Evolutionary conservation across 179 eudicot species (phyloP).

Genomic region (Patellifolia procumbens): DNA sequence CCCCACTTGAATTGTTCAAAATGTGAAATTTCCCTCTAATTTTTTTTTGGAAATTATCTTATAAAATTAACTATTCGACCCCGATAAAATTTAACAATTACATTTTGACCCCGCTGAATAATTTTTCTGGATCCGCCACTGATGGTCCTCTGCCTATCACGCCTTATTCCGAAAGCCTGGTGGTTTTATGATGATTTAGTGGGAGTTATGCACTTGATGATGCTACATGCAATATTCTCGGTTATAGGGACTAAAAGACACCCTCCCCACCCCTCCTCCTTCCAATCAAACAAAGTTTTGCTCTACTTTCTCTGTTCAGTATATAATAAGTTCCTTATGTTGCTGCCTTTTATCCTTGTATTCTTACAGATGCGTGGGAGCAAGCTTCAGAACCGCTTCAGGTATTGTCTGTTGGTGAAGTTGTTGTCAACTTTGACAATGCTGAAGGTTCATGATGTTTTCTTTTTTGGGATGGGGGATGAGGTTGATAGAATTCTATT

Average conservation of each 20-base stretch:
- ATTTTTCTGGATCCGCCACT: no score
- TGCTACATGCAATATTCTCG: not conserved
- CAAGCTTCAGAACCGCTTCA: slow-evolving; percentile 93
- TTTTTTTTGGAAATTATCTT: no score
- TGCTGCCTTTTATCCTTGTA: slow-evolving; percentile 21
- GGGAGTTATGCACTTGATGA: not conserved
- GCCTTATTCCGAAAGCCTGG: not conserved
- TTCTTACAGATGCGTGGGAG: slow-evolving; percentile 79
- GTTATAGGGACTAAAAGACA: not conserved
- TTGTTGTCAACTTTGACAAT: not conserved
- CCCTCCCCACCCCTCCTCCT: not conserved
- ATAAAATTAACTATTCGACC: no score
- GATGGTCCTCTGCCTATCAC: not conserved
- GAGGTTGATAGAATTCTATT: slow-evolving; percentile 5
- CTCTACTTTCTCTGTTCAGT: not conserved
- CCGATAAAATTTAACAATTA: no score
- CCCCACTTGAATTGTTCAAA: no score
- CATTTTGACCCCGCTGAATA: no score
- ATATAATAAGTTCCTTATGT: slow-evolving; percentile 10
- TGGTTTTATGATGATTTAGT: not conserved
- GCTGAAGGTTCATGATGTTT: not conserved
- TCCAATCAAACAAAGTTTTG: not conserved
- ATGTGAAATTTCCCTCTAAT: no score
- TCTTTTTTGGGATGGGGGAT: not conserved
- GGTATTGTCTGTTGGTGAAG: slow-evolving; percentile 44